Base-by-base conservation (phyloP, 805 yeast species). In the Dipodascus geniculatus region DNA sequence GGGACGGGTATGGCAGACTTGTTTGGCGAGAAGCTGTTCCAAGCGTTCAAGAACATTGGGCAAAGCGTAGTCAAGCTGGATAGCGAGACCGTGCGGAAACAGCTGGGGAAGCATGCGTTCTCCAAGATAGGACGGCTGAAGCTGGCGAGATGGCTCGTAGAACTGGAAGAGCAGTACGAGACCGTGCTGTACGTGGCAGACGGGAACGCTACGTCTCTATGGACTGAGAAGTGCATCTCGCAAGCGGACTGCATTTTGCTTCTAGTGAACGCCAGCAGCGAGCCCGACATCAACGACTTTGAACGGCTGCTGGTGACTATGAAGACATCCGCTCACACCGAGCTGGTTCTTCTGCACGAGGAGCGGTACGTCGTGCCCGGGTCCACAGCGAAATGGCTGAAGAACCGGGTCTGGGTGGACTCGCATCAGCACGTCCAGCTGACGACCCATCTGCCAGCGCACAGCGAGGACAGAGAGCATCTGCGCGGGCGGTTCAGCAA, bases 221-320 rank as follows among this genome's bases (percentile, higher is more conserved):
- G 99, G 99, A 87, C 96, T 0, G 76, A 80, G 6, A 87, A 96
- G 0, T 93, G 98, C 66, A 85, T 91, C 47, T 81, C 90, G 6
- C 97, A 91, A 67, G 98, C 96, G n/a, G 98, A 91, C 67, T 90
- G 97, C 70, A 81, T 91, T n/a, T 71, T 93, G 31, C 71, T 93
- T n/a, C 68, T 93, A 16, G 97, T 96, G 0, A 90, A 91, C 70
- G 95, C 96, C 0, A 73, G 76, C 4, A 78, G 82, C 17, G 77
- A 78, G 23, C 83, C 93, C 0, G 78, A 78, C 24, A 74, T 87
- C 48, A 96, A 97, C 2, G 97, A 89, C 51, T 89, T 82, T 64
- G 99, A 91, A 66, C 73, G 84, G 51, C 66, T 89, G 22, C 68
- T 91, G 14, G 74, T 88, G 24, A 82, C 85, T 58, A 75, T 83